Evolutionary conservation across 75 land plant species (phyloP).

Genomic region (Pinus tabuliformis): DNA sequence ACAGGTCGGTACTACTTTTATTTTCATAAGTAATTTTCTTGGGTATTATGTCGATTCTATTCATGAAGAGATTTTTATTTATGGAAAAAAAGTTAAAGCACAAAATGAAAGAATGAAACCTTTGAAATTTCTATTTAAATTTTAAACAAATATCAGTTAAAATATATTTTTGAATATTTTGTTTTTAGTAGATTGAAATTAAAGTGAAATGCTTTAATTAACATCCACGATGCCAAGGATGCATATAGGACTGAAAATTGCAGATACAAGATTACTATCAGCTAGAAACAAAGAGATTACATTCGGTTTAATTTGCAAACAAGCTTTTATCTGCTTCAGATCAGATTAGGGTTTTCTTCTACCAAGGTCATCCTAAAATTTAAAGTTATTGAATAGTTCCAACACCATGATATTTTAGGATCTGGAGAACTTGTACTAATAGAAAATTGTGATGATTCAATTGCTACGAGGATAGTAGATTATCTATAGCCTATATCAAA

Average conservation of each 20-base stretch:
- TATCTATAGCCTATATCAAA: too few species aligned
- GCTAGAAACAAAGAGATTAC: not conserved
- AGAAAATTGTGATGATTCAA: too few species aligned
- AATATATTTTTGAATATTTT: not conserved
- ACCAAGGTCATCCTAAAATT: too few species aligned
- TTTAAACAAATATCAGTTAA: not conserved
- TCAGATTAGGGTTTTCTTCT: too few species aligned
- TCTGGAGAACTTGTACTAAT: too few species aligned
- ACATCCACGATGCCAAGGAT: not conserved
- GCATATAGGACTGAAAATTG: not conserved
- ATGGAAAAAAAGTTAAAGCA: not conserved
- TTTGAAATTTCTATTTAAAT: not conserved
- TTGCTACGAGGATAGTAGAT: too few species aligned
- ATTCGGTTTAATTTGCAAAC: not conserved
- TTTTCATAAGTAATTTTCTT: not conserved
- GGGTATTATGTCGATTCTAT: not conserved
- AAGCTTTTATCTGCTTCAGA: not conserved
- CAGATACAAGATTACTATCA: not conserved
- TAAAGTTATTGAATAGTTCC: too few species aligned
- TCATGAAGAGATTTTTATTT: not conserved
- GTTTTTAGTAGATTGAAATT: not conserved
- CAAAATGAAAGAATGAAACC: not conserved
- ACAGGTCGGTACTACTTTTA: conserved; percentile 53
- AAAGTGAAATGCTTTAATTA: not conserved
- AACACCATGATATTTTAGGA: too few species aligned